These are phyloP conservation scores for Tylopilus sp. DNA, from an alignment of 768 basidiomycete genomes.

Conservation along the genomic window DNA sequence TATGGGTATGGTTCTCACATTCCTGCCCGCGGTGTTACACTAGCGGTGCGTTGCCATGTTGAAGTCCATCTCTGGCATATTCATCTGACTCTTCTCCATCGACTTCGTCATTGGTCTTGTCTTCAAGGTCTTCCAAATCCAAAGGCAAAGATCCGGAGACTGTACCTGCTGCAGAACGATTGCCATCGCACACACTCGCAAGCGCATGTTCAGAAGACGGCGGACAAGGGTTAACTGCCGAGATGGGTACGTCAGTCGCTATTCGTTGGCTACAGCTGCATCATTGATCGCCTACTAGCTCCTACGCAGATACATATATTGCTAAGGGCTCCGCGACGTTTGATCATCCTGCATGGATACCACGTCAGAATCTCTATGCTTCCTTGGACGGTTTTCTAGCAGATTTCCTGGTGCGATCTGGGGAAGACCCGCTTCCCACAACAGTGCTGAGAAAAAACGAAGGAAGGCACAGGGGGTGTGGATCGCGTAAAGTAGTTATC, in stretches of 20 bases:
- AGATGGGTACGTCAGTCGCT: conserved; percentile 34
- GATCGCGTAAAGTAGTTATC: conserved; percentile 23
- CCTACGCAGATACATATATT: conserved; percentile 47
- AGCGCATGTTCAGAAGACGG: conserved; percentile 42
- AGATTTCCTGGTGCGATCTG: conserved; percentile 25
- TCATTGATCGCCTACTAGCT: conserved; percentile 31
- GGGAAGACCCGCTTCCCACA: conserved; percentile 1
- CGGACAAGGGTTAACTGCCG: conserved; percentile 37
- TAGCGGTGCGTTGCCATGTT: conserved; percentile 21
- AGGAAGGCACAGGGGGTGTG: conserved; percentile 42
- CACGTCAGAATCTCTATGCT: conserved; percentile 40
- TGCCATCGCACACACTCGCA: conserved; percentile 44
- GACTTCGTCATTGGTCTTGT: conserved; percentile 15
- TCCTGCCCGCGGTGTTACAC: no score
- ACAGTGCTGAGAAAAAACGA: conserved; percentile 27
- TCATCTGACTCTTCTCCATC: conserved; percentile 22
- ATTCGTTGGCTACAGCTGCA: no score
- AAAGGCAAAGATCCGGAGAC: conserved; percentile 34
- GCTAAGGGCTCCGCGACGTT: conserved; percentile 46
- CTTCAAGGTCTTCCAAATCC: neutral
- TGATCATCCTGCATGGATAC: conserved; percentile 44
- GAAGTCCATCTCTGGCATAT: conserved; percentile 23
- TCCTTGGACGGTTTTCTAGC: conserved; percentile 36
- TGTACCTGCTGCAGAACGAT: conserved; percentile 35
- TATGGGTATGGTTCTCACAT: no score